phyloP scores from a whole-genome alignment of 2,329 filamentous ascomycete genomes.

The Hymenoscyphus fraxineus region DNA sequence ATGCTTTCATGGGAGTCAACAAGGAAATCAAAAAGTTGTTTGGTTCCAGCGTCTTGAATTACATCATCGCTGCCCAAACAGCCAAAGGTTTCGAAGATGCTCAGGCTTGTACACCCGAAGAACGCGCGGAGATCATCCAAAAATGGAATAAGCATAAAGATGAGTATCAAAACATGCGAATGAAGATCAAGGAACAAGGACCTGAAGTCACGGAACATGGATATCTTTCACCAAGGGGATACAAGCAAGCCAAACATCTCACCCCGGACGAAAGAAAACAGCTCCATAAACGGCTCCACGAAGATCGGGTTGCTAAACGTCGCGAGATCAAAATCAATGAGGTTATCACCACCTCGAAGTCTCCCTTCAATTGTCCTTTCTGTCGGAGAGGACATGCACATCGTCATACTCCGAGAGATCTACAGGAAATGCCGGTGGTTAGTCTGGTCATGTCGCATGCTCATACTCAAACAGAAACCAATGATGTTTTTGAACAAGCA shows the following conservation, averaged over 20 bases:
- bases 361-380: slow-evolving; percentile 25
- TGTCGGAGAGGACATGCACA: slow-evolving; percentile 24
- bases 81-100: slow-evolving; percentile 70
- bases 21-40: slow-evolving; percentile 71
- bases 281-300: slow-evolving; percentile 48
- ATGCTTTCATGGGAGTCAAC: slow-evolving; percentile 78
- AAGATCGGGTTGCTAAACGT: slow-evolving; percentile 41
- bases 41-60: slow-evolving; percentile 68
- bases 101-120: slow-evolving; percentile 48
- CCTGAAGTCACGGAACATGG: slow-evolving; percentile 30
- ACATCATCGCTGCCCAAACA: slow-evolving; percentile 73
- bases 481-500: slow-evolving; percentile 65
- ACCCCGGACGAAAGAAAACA: slow-evolving; percentile 50
- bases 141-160: slow-evolving; percentile 44
- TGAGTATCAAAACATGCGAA: slow-evolving; percentile 38
- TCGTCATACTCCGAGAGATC: slow-evolving; percentile 21
- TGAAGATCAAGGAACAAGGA: slow-evolving; percentile 33
- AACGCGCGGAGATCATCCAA: slow-evolving; percentile 60
- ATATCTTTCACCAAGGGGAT: slow-evolving; percentile 39
- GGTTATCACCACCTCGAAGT: slow-evolving; percentile 18
- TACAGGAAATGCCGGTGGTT: slow-evolving; percentile 19
- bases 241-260: slow-evolving; percentile 46
- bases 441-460: not conserved
- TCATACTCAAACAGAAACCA: slow-evolving; percentile 33
- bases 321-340: slow-evolving; percentile 29